phyloP scores from a whole-genome alignment of 2,329 filamentous ascomycete species.

The Cryphonectria naterciae region DNA sequence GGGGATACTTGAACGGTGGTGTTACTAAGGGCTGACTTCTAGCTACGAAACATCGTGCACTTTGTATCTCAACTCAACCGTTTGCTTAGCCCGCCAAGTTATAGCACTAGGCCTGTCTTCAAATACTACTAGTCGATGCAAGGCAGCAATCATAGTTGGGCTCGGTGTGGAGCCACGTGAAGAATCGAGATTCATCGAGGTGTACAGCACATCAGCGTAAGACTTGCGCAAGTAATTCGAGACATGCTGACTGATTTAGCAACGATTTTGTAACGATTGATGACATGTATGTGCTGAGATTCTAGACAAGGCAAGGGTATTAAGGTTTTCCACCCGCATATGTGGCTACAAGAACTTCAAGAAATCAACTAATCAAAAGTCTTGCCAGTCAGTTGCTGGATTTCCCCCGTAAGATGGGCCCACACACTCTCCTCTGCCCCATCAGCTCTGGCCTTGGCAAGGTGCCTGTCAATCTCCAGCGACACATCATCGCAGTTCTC shows the following conservation, averaged over 20 bases:
- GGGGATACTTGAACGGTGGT: not conserved
- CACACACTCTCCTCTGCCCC: conserved; percentile 41
- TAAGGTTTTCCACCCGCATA: not conserved
- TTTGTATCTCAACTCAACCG: not conserved
- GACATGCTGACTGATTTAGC: not conserved
- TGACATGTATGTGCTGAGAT: not conserved
- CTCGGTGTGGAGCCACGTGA: not conserved
- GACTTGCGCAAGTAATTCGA: not conserved
- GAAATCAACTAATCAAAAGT: not conserved
- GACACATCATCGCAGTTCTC: conserved; percentile 38
- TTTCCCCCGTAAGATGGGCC: conserved; percentile 34
- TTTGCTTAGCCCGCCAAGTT: not conserved
- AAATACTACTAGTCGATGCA: not conserved
- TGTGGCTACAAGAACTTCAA: too few species aligned
- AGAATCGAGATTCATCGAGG: not conserved
- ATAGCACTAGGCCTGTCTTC: too few species aligned
- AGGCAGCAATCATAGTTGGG: not conserved
- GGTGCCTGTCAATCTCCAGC: conserved; percentile 34
- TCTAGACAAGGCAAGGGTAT: not conserved
- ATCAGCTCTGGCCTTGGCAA: conserved; percentile 36
- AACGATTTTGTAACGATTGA: not conserved
- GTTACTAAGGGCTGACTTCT: not conserved
- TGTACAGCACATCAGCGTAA: not conserved
- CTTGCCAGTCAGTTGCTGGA: conserved; percentile 7
- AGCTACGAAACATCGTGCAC: not conserved